Evolutionary conservation across 1,284 basidiomycete genomes (phyloP).

Genomic region (Cutaneotrichosporon sp.): DNA sequence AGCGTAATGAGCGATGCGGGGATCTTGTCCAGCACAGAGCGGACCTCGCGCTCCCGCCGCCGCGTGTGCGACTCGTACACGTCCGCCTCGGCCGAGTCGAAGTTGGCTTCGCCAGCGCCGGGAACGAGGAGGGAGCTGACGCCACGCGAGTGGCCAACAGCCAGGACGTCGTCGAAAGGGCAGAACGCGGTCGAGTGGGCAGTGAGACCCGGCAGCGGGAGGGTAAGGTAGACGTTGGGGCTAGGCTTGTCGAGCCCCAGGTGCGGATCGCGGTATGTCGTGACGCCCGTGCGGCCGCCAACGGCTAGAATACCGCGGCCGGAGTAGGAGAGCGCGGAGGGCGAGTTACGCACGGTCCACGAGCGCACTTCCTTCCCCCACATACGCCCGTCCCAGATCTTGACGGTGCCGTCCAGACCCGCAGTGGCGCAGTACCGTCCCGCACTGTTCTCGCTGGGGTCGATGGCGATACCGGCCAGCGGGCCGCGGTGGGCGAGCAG

Average conservation of each 20-base stretch:
- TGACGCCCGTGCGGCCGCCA: slow-evolving; percentile 72
- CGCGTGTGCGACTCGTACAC: slow-evolving; percentile 83
- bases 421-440: slow-evolving; percentile 89
- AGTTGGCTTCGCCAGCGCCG: slow-evolving; percentile 89
- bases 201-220: slow-evolving; percentile 58
- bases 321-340: slow-evolving; percentile 47
- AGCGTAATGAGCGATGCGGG: slow-evolving; percentile 90
- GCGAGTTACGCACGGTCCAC: slow-evolving; percentile 65
- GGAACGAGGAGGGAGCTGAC: slow-evolving; percentile 83
- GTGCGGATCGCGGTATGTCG: slow-evolving; percentile 54
- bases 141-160: slow-evolving; percentile 64
- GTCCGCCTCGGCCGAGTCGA: slow-evolving; percentile 88
- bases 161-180: slow-evolving; percentile 89
- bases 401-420: slow-evolving; percentile 82
- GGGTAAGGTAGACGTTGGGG: slow-evolving; percentile 64
- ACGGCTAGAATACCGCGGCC: slow-evolving; percentile 78
- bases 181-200: slow-evolving; percentile 65
- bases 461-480: slow-evolving; percentile 72
- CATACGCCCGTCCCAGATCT: slow-evolving; percentile 92
- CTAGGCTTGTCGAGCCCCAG: slow-evolving; percentile 1
- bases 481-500: slow-evolving; percentile 88
- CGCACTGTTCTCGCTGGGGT: slow-evolving; percentile 62
- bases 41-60: slow-evolving; percentile 85
- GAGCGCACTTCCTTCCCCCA: slow-evolving; percentile 81
- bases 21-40: slow-evolving; percentile 87